These are phyloP conservation scores for Penicillium angulare DNA, from an alignment of 495 filamentous ascomycete genomes.

Conservation along the genomic window DNA sequence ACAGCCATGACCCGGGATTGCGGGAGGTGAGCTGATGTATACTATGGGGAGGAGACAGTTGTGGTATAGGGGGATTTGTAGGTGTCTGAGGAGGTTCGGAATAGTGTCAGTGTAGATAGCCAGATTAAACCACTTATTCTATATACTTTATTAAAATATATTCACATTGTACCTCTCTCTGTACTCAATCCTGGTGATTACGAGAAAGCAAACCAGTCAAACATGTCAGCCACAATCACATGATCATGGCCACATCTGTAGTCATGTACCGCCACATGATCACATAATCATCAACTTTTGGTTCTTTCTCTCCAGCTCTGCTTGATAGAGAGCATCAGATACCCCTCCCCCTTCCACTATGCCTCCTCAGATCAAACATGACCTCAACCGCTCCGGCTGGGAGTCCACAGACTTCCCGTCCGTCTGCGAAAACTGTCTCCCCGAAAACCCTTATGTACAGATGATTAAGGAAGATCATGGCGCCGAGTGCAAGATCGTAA, in stretches of 20 bases:
- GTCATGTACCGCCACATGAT: conserved; percentile 1
- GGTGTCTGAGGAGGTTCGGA: too few species aligned
- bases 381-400: conserved; percentile 94
- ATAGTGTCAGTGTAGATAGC: too few species aligned
- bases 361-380: conserved; percentile 82
- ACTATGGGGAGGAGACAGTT: neutral
- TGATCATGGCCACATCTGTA: conserved; percentile 5
- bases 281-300: neutral
- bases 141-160: too few species aligned
- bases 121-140: too few species aligned
- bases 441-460: conserved; percentile 96
- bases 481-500: conserved; percentile 60
- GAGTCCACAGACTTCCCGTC: conserved; percentile 79
- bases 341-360: conserved; percentile 14
- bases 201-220: neutral
- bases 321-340: neutral
- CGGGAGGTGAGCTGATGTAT: conserved; percentile 17
- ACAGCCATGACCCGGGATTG: conserved; percentile 14
- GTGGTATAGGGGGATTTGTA: neutral
- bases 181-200: too few species aligned
- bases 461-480: conserved; percentile 97
- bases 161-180: too few species aligned
- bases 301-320: neutral
- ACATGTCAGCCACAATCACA: conserved; percentile 1
- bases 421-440: conserved; percentile 76